phyloP scores from a whole-genome alignment of 305 asterid species.

The Fraxinus angustifolia region DNA sequence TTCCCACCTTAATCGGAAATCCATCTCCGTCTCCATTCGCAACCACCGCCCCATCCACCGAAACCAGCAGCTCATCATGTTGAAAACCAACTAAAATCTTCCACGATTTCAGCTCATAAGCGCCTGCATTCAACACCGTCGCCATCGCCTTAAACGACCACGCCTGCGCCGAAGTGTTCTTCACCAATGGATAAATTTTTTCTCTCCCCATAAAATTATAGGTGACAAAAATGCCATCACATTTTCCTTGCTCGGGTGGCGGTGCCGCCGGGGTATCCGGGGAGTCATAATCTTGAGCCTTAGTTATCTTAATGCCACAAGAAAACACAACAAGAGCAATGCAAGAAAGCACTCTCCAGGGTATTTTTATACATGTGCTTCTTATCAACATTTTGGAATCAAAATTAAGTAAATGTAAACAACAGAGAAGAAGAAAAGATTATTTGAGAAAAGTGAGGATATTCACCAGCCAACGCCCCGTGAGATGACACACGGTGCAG shows the following conservation, averaged over 20 bases:
- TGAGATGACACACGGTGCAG: conserved; percentile 38
- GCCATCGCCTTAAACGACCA: conserved; percentile 61
- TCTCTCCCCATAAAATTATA: conserved; percentile 58
- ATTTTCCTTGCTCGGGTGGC: conserved; percentile 42
- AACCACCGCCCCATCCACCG: conserved; percentile 64
- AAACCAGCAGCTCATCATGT: conserved; percentile 60
- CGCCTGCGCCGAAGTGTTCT: conserved; percentile 74
- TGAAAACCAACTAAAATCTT: conserved; percentile 56
- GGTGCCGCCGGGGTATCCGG: conserved; percentile 22
- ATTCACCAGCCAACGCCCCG: conserved; percentile 65
- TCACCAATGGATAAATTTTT: conserved; percentile 57
- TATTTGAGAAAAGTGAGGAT: background rate
- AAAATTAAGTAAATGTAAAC: background rate
- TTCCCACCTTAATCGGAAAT: conserved; percentile 47
- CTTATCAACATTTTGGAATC: conserved; percentile 17
- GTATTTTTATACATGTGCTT: conserved; percentile 37
- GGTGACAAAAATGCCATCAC: conserved; percentile 59
- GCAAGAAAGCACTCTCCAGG: conserved; percentile 28
- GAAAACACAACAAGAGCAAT: conserved; percentile 22
- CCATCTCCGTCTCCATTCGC: conserved; percentile 41
- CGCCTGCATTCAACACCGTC: conserved; percentile 48
- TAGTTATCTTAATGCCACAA: conserved; percentile 11
- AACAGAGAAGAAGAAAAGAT: background rate
- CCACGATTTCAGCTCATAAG: conserved; percentile 62
- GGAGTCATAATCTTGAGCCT: conserved; percentile 49